Evolutionary conservation across 768 basidiomycete species (phyloP).

Genomic region (Termitomyces eurrhizus): DNA sequence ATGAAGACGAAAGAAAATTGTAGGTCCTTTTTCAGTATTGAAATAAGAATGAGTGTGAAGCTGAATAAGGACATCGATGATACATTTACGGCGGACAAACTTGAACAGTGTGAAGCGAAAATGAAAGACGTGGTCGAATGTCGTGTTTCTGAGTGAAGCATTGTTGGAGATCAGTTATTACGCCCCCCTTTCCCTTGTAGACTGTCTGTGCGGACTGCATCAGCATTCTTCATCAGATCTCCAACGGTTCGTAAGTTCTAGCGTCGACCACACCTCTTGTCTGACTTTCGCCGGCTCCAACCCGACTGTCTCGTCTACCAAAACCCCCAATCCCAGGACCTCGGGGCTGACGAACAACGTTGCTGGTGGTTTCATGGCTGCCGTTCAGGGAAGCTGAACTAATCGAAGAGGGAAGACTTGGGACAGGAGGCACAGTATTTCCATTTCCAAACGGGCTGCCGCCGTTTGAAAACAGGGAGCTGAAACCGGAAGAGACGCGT

Average conservation of each 20-base stretch:
- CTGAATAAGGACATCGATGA: slow-evolving; percentile 25
- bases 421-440: slow-evolving; percentile 68
- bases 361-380: slow-evolving; percentile 37
- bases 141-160: slow-evolving; percentile 14
- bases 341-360: slow-evolving; percentile 82
- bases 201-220: slow-evolving; percentile 40
- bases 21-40: slow-evolving; percentile 26
- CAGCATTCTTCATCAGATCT: slow-evolving; percentile 53
- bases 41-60: slow-evolving; percentile 28
- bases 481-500: slow-evolving; percentile 67
- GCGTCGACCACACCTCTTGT: slow-evolving; percentile 74
- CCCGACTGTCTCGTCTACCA: slow-evolving; percentile 58
- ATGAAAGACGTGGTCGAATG: slow-evolving; percentile 18
- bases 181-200: slow-evolving; percentile 42
- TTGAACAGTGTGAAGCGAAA: slow-evolving; percentile 8
- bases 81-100: slow-evolving; percentile 21
- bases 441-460: slow-evolving; percentile 37
- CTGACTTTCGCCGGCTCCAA: slow-evolving; percentile 42
- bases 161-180: slow-evolving; percentile 24
- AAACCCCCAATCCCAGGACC: slow-evolving; percentile 82
- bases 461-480: slow-evolving; percentile 63
- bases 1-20: slow-evolving; percentile 16
- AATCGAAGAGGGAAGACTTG: slow-evolving; percentile 62
- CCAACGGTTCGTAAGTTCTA: slow-evolving; percentile 82
- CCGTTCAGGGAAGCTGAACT: slow-evolving; percentile 40